phyloP scores from a whole-genome alignment of 495 filamentous ascomycete genomes.

The Beverwykella pulmonaria region DNA sequence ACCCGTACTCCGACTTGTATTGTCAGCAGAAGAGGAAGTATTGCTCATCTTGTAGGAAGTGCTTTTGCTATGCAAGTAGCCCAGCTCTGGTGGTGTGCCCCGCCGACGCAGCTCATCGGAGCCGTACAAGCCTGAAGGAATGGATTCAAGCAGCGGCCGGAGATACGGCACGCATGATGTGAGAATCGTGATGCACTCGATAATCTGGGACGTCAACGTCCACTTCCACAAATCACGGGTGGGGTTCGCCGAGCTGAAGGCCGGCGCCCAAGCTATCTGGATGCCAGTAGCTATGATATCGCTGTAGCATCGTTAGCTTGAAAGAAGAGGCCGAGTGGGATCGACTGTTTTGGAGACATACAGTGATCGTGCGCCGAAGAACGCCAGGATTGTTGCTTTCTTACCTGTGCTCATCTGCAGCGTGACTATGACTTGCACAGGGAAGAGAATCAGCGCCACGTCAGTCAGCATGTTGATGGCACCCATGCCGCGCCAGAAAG shows the following conservation, averaged over 20 bases:
- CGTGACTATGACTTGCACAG: conserved; percentile 27
- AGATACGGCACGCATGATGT: conserved; percentile 33
- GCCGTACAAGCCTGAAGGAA: conserved; percentile 26
- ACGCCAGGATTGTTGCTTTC: conserved; percentile 24
- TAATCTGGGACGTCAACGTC: conserved; percentile 26
- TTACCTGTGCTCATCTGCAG: conserved; percentile 31
- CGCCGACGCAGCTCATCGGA: conserved; percentile 25
- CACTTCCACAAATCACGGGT: conserved; percentile 28
- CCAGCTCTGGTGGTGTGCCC: conserved; percentile 5
- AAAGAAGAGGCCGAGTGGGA: not conserved
- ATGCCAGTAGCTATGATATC: conserved; percentile 26
- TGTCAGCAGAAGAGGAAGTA: not conserved
- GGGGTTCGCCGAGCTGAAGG: conserved; percentile 16
- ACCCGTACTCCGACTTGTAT: conserved; percentile 5
- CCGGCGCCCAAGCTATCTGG: conserved; percentile 18
- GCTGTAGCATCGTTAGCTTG: not conserved
- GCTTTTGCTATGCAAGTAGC: conserved; percentile 6
- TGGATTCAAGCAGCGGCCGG: conserved; percentile 19
- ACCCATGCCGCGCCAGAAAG: conserved; percentile 28
- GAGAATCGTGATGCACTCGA: conserved; percentile 27
- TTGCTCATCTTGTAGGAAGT: conserved; percentile 17
- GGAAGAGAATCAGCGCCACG: conserved; percentile 24
- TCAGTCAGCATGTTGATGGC: conserved; percentile 31
- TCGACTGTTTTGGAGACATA: conserved; percentile 4
- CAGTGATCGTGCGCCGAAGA: conserved; percentile 27